Evolutionary conservation across 2,329 filamentous ascomycete species (phyloP), one percentile per base, ranked within the genome.

Genomic region (Monascus ruber): DNA sequence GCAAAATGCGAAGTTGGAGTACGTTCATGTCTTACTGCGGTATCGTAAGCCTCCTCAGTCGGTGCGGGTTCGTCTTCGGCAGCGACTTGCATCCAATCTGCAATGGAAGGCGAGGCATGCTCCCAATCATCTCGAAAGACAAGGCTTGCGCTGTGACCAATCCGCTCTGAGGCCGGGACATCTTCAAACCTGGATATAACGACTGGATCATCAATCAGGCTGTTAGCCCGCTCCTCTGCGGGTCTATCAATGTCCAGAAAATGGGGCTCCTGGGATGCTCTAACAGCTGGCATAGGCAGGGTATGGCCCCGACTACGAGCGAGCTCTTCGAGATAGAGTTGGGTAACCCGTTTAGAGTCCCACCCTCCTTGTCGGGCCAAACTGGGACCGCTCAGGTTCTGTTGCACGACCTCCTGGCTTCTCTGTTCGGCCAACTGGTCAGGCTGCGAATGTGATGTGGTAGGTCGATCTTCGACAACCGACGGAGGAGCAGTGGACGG

Each of bases 281-380:
- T 47, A 31, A 48, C 37, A 34, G 48, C 43, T 29, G 48, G 42
- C 36, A 49, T 35, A 29, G 40, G 51, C 42, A 44, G 48, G 38
- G 44, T 49, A 10, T 54, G 50, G 8, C 51, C 49, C 33, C 52
- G 51, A 9, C 57, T 59, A 31, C 56, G 55, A 10, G 63, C 58
- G 43, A 72, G 51, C 42, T 72, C 63, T 41, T 73, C 66, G 4
- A 77, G 54, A 51, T 73, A 76, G n/a, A 73, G 63, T 43, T 73
- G 70, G 3, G 70, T 72, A 2, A 72, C 69, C 41, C 71, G 70
- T 40, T 69, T 71, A 1, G 71, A 70, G 37, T 72, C 70, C 68
- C 72, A 76, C 28, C 68, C 65, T 5, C 68, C 68, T 42, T 72
- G 64, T 45, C 69, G 68, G n/a, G 69, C 71, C 38, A 77, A 54